phyloP scores from a whole-genome alignment of 805 yeast genomes.

The Wickerhamomyces queroliae region DNA sequence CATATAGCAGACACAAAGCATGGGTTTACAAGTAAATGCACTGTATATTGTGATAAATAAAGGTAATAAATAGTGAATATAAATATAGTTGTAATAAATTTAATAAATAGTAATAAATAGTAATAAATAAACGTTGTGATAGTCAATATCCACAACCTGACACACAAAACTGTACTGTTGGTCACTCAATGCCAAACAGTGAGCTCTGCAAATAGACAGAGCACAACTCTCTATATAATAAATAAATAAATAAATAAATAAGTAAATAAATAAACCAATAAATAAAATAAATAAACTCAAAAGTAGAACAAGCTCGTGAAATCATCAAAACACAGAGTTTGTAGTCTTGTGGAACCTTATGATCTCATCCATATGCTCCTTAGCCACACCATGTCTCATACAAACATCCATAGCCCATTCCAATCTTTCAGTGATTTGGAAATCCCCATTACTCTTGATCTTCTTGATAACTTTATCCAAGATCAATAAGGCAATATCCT shows the following conservation, averaged over 20 bases:
- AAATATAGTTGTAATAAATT: background rate
- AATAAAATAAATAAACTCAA: no score
- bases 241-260: slow-evolving; percentile 5
- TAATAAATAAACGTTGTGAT: background rate
- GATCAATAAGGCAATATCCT: slow-evolving; percentile 1
- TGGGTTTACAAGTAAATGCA: no score
- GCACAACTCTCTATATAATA: slow-evolving; percentile 3
- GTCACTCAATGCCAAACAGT: background rate
- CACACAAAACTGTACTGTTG: no score
- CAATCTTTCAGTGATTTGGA: slow-evolving; percentile 6
- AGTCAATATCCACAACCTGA: no score
- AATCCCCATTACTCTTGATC: background rate
- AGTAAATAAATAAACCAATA: background rate
- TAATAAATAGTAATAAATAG: background rate
- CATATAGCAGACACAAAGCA: no score
- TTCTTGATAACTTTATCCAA: slow-evolving; percentile 3
- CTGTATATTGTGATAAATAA: no score
- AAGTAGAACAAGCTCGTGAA: no score
- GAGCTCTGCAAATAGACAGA: background rate
- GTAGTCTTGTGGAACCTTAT: background rate
- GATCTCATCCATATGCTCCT: background rate
- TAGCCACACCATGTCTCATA: slow-evolving; percentile 1
- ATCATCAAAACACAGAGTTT: background rate
- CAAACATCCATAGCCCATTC: slow-evolving; percentile 4
- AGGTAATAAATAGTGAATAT: no score